A percentile compares a stretch with the other conserved stretches of the same genome.
These are phyloP conservation scores for Phytophthora megakarya DNA, from an alignment of 352 stramenopile species.

Conservation along the genomic window DNA sequence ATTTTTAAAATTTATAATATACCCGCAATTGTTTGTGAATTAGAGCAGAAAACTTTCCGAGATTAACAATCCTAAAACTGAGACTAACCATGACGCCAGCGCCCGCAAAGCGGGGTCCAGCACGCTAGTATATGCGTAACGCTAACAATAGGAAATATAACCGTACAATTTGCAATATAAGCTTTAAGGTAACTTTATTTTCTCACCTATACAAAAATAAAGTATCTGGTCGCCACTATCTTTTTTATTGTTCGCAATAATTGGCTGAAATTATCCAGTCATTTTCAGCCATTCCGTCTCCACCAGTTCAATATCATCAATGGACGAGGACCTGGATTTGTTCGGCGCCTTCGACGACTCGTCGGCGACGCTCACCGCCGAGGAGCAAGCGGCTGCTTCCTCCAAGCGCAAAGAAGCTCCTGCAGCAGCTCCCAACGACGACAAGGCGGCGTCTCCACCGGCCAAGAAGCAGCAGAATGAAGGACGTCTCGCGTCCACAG, in stretches of 20 bases:
- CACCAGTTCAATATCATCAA: slow-evolving; percentile 2
- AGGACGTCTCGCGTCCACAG: slow-evolving; percentile 34
- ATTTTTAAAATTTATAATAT: too few species aligned
- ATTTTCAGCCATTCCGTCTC: slow-evolving; percentile 28
- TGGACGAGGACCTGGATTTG: slow-evolving; percentile 91
- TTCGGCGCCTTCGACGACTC: slow-evolving; percentile 94
- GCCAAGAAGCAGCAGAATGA: slow-evolving; percentile 59
- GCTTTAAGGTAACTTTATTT: too few species aligned
- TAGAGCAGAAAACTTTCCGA: too few species aligned
- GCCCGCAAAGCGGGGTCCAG: too few species aligned
- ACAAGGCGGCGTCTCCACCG: slow-evolving; percentile 41
- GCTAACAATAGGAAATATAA: too few species aligned
- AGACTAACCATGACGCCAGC: too few species aligned
- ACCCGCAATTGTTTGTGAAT: too few species aligned
- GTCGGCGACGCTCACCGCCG: slow-evolving; percentile 61
- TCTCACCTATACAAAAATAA: too few species aligned
- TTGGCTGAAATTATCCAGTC: not conserved
- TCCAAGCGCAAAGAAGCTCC: slow-evolving; percentile 58
- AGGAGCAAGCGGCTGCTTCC: slow-evolving; percentile 48
- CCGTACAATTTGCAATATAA: too few species aligned
- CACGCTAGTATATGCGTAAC: too few species aligned
- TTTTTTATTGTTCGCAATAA: too few species aligned
- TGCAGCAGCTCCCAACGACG: slow-evolving; percentile 27
- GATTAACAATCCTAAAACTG: too few species aligned
- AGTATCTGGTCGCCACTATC: slow-evolving; percentile 8